Conservation (phyloP, 192 early-diverging fungal genomes). For the Paraglomus brasilianum region DNA sequence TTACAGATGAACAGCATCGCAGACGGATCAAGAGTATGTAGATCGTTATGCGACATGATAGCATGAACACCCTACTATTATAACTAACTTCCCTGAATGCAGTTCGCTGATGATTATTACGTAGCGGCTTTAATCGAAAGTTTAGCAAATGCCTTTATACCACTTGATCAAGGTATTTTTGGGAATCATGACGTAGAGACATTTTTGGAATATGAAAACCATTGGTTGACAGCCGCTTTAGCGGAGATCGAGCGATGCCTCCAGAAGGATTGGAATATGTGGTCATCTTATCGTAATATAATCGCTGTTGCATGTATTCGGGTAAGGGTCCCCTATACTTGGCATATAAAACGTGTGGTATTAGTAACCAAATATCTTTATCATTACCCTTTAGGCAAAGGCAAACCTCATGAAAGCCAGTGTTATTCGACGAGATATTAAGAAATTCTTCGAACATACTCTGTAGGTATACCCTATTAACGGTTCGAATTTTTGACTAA, state of each 20-base stretch:
- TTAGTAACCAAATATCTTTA: too few species aligned
- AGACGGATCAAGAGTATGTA: not conserved
- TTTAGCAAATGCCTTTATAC: slow-evolving; percentile 64
- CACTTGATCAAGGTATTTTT: slow-evolving; percentile 44
- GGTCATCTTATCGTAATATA: slow-evolving; percentile 84
- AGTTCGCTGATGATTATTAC: slow-evolving; percentile 81
- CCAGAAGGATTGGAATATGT: slow-evolving; percentile 67
- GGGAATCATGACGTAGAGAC: slow-evolving; percentile 37
- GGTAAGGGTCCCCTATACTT: too few species aligned
- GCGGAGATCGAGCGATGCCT: slow-evolving; percentile 79
- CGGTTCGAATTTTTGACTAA: not conserved
- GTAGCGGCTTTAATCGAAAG: slow-evolving; percentile 72
- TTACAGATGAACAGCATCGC: slow-evolving; percentile 93
- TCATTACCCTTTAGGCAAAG: slow-evolving; percentile 57
- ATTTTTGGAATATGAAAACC: slow-evolving; percentile 44
- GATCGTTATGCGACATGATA: slow-evolving; percentile 30
- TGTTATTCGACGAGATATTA: slow-evolving; percentile 65
- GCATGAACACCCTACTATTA: slow-evolving; percentile 42
- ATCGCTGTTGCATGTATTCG: slow-evolving; percentile 68
- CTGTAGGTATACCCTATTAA: slow-evolving; percentile 30
- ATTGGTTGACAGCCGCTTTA: slow-evolving; percentile 53
- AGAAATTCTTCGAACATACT: slow-evolving; percentile 71
- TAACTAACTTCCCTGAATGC: not conserved
- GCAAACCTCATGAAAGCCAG: slow-evolving; percentile 66
- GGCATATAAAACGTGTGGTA: too few species aligned